Evolutionary conservation across 768 basidiomycete species (phyloP), one percentile per base, ranked within the genome.

Genomic region (Gelatoporia subvermispora): DNA sequence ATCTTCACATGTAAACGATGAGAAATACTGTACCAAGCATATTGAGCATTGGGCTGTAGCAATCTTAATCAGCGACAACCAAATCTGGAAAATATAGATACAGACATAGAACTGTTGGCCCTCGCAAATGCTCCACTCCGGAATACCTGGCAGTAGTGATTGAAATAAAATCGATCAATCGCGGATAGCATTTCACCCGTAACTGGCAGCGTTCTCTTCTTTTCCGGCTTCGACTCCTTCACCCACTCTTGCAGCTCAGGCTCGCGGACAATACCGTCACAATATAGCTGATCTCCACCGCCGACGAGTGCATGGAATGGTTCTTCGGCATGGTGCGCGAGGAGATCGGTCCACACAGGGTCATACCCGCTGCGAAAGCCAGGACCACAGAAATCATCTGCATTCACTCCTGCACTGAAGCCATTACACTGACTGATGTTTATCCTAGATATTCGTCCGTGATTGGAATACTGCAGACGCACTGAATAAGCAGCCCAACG

Each of bases 231-330:
- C 46, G 75, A 64, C 37, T 74, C 71, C 11, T 72, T 72, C 9
- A 93, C 72, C 94, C 96, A 99, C 17, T 80, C 83, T 65, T 90
- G 87, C 66, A 94, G 63, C 63, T 93, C 91, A 8, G 89, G 88
- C 61, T 98, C 95, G 51, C 87, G 79, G 49, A 84, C 86, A 45
- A 99, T 63, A 31, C 74, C 70, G 55, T 93, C 90, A 53, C 89
- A 91, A 59, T 93, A 96, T 16, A 96, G 73, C 63, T 95, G 93
- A 64, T 95, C 93, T 10, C 93, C 93, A 17, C 95, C 95, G 16
- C 95, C 95, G 5, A 96, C 84, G 31, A 98, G 74, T n/a, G 74
- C 81, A 60, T 99, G 95, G 62, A 93, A 93, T 0, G 95, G 93
- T 49, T 72, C 70, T 59, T 81, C 77, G 2, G 77, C 73, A 58